phyloP scores from a whole-genome alignment of 805 yeast species.

The Yamadazyma laniorum region DNA sequence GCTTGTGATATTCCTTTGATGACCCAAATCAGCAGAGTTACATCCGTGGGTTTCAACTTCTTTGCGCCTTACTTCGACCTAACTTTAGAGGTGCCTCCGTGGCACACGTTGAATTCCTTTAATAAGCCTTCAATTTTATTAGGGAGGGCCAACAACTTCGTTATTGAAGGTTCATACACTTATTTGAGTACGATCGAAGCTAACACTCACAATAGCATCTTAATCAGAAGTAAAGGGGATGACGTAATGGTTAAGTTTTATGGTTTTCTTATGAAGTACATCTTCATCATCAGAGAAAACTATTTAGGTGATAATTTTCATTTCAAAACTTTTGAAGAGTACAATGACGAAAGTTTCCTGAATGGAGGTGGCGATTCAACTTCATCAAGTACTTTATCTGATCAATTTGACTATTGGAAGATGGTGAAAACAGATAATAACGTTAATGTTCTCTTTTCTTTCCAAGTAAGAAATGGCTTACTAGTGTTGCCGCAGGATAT shows the following conservation, averaged over 20 bases:
- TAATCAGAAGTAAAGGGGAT: slow-evolving; percentile 63
- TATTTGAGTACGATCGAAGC: slow-evolving; percentile 58
- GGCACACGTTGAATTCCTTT: slow-evolving; percentile 85
- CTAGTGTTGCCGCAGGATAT: slow-evolving; percentile 70
- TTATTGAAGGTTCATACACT: slow-evolving; percentile 62
- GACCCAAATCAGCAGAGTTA: slow-evolving; percentile 49
- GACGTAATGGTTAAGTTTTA: slow-evolving; percentile 68
- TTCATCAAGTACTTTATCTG: slow-evolving; percentile 5
- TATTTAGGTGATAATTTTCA: slow-evolving; percentile 86
- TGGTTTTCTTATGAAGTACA: slow-evolving; percentile 75
- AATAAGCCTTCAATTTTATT: slow-evolving; percentile 53
- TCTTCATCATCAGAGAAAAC: slow-evolving; percentile 77
- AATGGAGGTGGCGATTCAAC: slow-evolving; percentile 1
- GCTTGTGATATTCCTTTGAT: slow-evolving; percentile 58
- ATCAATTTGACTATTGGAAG: slow-evolving; percentile 32
- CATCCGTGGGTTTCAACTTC: slow-evolving; percentile 50
- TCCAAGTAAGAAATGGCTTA: slow-evolving; percentile 68
- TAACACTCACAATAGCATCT: slow-evolving; percentile 66
- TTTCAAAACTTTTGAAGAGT: slow-evolving; percentile 86
- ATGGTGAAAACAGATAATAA: slow-evolving; percentile 61
- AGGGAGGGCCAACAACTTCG: slow-evolving; percentile 66
- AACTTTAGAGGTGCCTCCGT: slow-evolving; percentile 75
- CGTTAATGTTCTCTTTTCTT: slow-evolving; percentile 70
- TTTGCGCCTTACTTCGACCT: slow-evolving; percentile 61
- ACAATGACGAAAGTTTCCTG: slow-evolving; percentile 32